Conservation (phyloP, 768 basidiomycete genomes). For the Leccinum subgranulosum region DNA sequence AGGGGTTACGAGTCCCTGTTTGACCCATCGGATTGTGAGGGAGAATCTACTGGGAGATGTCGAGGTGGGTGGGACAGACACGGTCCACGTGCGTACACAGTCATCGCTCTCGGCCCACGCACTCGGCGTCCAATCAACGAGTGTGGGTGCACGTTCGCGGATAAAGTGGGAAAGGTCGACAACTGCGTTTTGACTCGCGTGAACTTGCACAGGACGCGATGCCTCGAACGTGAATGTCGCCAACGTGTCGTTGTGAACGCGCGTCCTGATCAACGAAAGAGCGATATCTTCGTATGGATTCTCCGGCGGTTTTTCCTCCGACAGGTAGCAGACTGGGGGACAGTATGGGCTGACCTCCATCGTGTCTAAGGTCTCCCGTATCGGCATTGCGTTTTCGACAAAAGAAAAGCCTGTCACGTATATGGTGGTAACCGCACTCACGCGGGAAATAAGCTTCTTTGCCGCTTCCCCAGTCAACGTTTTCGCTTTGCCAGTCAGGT, state of each 20-base stretch:
- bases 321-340: slow-evolving; percentile 51
- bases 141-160: slow-evolving; percentile 44
- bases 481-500: slow-evolving; percentile 54
- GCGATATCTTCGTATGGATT: slow-evolving; percentile 30
- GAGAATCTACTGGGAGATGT: slow-evolving; percentile 28
- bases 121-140: slow-evolving; percentile 43
- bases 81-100: slow-evolving; percentile 62
- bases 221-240: slow-evolving; percentile 53
- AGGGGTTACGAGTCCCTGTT: slow-evolving; percentile 52
- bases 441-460: slow-evolving; percentile 46
- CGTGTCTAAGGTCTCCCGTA: slow-evolving; percentile 39
- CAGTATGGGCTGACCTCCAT: slow-evolving; percentile 49
- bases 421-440: slow-evolving; percentile 46
- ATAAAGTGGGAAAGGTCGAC: slow-evolving; percentile 53
- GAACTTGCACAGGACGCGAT: slow-evolving; percentile 25
- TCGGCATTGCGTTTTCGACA: slow-evolving; percentile 52
- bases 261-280: slow-evolving; percentile 23
- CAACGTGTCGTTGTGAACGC: slow-evolving; percentile 32
- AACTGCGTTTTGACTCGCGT: slow-evolving; percentile 50
- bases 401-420: slow-evolving; percentile 50
- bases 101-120: slow-evolving; percentile 55
- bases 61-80: slow-evolving; percentile 35
- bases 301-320: slow-evolving; percentile 39
- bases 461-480: slow-evolving; percentile 50
- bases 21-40: slow-evolving; percentile 55